Conservation (phyloP, 1,139 yeast species). For the Nakaseomyces kungkrabaensis region DNA sequence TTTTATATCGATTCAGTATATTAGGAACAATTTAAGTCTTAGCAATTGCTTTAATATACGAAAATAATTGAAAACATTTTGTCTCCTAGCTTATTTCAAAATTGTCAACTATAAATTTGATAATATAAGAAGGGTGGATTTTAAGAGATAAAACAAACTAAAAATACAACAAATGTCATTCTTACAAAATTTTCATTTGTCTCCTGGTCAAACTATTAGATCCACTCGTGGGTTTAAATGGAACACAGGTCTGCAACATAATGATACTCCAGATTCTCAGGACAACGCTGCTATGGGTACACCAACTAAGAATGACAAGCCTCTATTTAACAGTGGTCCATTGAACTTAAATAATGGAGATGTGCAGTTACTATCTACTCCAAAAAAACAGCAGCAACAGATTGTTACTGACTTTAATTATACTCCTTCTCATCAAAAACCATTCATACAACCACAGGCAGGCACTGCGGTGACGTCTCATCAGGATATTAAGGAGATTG, state of each 20-base stretch:
- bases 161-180: not conserved
- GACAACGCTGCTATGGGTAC: constrained; percentile 4
- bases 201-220: constrained; percentile 31
- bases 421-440: constrained; percentile 31
- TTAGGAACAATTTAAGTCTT: no score
- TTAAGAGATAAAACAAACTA: no score
- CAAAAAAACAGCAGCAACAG: constrained; percentile 8
- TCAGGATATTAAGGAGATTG: constrained; percentile 67
- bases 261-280: constrained; percentile 5
- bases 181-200: constrained; percentile 19
- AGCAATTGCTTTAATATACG: no score
- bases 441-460: constrained; percentile 23
- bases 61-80: no score
- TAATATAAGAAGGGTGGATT: no score
- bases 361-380: constrained; percentile 4
- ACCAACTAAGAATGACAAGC: constrained; percentile 3
- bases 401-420: constrained; percentile 29
- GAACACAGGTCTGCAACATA: constrained; percentile 20
- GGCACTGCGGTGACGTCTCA: constrained; percentile 44
- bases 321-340: constrained; percentile 5
- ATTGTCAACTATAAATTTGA: no score
- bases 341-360: not conserved
- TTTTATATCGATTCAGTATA: no score
- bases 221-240: constrained; percentile 31
- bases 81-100: no score